A percentile compares a stretch with the other conserved stretches of the same genome.
Conservation (phyloP, 805 yeast genomes). For the Yamadazyma scolyti region DNA sequence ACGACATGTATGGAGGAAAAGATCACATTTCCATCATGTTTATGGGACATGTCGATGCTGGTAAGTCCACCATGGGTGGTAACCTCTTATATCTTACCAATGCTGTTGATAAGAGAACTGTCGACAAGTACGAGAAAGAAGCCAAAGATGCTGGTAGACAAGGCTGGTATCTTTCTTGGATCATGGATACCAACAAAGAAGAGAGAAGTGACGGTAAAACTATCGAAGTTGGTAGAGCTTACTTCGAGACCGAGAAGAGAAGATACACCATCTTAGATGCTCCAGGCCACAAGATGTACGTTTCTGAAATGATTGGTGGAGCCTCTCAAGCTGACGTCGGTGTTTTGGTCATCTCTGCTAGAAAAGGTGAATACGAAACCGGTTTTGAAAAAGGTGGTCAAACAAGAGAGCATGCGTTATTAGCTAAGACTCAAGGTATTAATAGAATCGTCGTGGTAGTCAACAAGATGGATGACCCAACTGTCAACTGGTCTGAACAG, state of each 20-base stretch:
- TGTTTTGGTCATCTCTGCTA: constrained; percentile 91
- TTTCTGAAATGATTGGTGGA: constrained; percentile 99
- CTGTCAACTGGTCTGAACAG: constrained; percentile 93
- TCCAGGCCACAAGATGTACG: constrained; percentile 99
- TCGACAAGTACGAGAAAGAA: constrained; percentile 96
- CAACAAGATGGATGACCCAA: constrained; percentile 98
- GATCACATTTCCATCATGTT: constrained; percentile 95
- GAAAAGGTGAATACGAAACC: constrained; percentile 99
- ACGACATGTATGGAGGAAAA: constrained; percentile 94
- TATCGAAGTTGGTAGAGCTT: constrained; percentile 97
- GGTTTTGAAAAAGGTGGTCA: constrained; percentile 99
- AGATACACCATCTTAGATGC: constrained; percentile 98
- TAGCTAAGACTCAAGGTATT: constrained; percentile 98
- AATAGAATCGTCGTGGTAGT: constrained; percentile 89
- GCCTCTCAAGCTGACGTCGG: constrained; percentile 99
- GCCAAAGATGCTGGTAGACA: constrained; percentile 99
- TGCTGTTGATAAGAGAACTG: constrained; percentile 97
- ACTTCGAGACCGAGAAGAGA: constrained; percentile 96
- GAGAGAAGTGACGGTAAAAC: constrained; percentile 99
- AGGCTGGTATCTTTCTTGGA: constrained; percentile 99
- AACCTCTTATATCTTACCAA: constrained; percentile 90
- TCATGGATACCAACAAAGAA: constrained; percentile 98
- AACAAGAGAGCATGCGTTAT: constrained; percentile 94
- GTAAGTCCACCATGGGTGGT: constrained; percentile 99
- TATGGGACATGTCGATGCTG: constrained; percentile 99